Percentiles rank a stretch among this genome's conserved stretches.
phyloP scores from a whole-genome alignment of 495 filamentous ascomycete genomes.

The Jackrogersella multiformis region DNA sequence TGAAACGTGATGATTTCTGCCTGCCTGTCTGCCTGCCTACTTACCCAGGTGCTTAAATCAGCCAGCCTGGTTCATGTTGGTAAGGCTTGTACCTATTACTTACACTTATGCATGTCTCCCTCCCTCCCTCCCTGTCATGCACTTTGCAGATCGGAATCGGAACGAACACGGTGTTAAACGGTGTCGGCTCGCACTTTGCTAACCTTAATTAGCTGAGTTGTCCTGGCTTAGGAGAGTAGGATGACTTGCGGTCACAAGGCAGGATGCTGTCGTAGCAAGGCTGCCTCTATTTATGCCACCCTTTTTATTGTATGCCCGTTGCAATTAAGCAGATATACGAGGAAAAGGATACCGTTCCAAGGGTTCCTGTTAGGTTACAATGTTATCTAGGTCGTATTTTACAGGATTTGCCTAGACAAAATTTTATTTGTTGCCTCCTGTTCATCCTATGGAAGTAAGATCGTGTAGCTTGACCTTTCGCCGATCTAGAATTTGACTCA shows the following conservation, averaged over 20 bases:
- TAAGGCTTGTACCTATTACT: slow-evolving; percentile 6
- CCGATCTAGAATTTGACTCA: not conserved
- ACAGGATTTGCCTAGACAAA: not conserved
- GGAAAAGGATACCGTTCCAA: not conserved
- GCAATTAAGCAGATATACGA: not conserved
- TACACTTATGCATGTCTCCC: slow-evolving; percentile 2
- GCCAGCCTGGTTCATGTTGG: not conserved
- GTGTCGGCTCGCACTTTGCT: not conserved
- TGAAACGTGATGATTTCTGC: not conserved
- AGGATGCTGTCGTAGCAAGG: not conserved
- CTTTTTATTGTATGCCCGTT: not conserved
- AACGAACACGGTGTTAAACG: not conserved
- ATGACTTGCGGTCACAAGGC: not conserved
- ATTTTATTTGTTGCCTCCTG: not conserved
- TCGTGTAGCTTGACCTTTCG: not conserved
- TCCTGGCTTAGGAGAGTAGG: not conserved
- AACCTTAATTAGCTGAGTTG: not conserved
- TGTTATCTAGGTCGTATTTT: not conserved
- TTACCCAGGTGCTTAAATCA: no score
- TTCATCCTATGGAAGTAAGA: not conserved
- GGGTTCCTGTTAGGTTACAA: no score
- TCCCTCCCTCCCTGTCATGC: not conserved
- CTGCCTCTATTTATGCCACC: not conserved
- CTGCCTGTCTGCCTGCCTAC: not conserved
- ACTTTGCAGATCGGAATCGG: not conserved